A percentile compares a stretch with the other conserved stretches of the same genome.
Evolutionary conservation across 2,329 filamentous ascomycete species (phyloP).

Genomic region (Diaporthe vaccinii): DNA sequence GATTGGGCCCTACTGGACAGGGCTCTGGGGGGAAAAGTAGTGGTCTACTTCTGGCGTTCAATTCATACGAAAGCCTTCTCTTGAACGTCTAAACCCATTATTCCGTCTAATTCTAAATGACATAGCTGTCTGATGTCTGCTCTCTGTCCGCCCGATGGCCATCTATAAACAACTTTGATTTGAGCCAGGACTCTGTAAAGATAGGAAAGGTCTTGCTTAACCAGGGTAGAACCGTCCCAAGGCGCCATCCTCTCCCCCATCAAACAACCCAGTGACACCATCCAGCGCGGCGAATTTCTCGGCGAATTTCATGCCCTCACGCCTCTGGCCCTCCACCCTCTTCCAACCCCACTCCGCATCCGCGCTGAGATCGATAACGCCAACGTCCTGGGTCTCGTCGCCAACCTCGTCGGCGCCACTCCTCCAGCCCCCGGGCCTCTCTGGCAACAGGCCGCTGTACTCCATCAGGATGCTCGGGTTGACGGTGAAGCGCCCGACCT

Average conservation of each 20-base stretch:
- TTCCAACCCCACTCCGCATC: constrained; percentile 70
- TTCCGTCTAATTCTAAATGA: constrained; percentile 1
- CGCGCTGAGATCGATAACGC: constrained; percentile 49
- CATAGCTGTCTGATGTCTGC: background rate
- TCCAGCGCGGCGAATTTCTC: constrained; percentile 71
- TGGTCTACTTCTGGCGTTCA: background rate
- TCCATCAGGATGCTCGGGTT: constrained; percentile 83
- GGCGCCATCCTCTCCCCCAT: constrained; percentile 66
- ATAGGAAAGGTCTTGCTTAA: constrained; percentile 9
- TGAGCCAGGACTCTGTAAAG: background rate
- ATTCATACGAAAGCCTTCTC: background rate
- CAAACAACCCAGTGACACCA: constrained; percentile 63
- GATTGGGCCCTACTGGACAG: background rate
- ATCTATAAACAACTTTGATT: background rate
- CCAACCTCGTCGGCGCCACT: constrained; percentile 59
- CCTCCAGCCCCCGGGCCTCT: constrained; percentile 76
- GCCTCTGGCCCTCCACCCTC: constrained; percentile 67
- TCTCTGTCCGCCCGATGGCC: background rate
- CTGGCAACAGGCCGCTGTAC: constrained; percentile 80
- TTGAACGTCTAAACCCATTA: background rate
- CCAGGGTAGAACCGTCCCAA: constrained; percentile 59
- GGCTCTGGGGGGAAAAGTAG: background rate
- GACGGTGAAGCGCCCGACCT: constrained; percentile 85
- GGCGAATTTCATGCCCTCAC: constrained; percentile 68
- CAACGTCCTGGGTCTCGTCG: constrained; percentile 47